Evolutionary conservation across 164 flowering plant genomes (phyloP).

Genomic region (Nymphaea thermarum): DNA sequence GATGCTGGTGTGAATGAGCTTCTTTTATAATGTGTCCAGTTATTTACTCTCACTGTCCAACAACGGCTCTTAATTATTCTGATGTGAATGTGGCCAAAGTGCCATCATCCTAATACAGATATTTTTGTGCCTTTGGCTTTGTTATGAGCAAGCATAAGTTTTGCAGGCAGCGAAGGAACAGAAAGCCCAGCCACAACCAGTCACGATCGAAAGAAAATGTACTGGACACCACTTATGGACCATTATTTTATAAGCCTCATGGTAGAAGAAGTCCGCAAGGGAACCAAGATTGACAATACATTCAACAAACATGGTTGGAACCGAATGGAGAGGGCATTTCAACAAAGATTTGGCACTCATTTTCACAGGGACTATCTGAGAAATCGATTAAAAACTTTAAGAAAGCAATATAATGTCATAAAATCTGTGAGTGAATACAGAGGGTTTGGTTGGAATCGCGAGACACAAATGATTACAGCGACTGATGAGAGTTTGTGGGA

Average conservation of each 20-base stretch:
- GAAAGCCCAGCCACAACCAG: background rate
- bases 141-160: background rate
- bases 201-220: background rate
- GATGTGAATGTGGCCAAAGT: too few species aligned
- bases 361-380: slow-evolving; percentile 7
- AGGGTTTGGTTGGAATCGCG: slow-evolving; percentile 10
- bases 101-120: too few species aligned
- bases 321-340: slow-evolving; percentile 8
- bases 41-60: too few species aligned
- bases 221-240: background rate
- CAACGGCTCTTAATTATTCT: too few species aligned
- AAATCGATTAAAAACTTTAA: slow-evolving; percentile 7
- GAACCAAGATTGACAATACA: slow-evolving; percentile 1
- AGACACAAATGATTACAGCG: slow-evolving; percentile 10
- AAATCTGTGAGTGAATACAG: slow-evolving; percentile 3
- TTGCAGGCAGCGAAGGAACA: background rate
- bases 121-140: background rate
- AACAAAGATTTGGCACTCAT: slow-evolving; percentile 7
- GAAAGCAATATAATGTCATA: slow-evolving; percentile 7
- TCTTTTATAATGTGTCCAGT: too few species aligned
- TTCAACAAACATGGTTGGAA: slow-evolving; percentile 10
- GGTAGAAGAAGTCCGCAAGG: background rate
- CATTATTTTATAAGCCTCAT: background rate
- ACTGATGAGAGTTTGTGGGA: slow-evolving; percentile 9
- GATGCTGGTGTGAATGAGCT: too few species aligned